Evolutionary conservation across 805 yeast genomes (phyloP).

Genomic region (Saccharomyces mikatae): DNA sequence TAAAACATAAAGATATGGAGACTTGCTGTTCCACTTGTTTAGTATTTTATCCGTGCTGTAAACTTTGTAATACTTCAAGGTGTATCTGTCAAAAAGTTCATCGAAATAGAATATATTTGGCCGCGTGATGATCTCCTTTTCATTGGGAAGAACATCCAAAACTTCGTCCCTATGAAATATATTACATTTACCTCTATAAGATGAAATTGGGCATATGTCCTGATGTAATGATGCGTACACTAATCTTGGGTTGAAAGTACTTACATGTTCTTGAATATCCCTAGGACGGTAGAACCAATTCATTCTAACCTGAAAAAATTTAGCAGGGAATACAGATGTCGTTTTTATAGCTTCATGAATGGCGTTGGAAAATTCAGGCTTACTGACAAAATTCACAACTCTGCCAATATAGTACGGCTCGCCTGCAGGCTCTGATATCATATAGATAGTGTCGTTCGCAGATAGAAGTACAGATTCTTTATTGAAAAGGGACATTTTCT

Average conservation of each 20-base stretch:
- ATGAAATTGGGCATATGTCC: slow-evolving; percentile 68
- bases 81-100: slow-evolving; percentile 76
- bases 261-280: slow-evolving; percentile 60
- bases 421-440: slow-evolving; percentile 88
- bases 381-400: slow-evolving; percentile 58
- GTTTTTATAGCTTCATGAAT: slow-evolving; percentile 9
- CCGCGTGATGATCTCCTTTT: slow-evolving; percentile 44
- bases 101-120: slow-evolving; percentile 81
- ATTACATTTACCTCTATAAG: slow-evolving; percentile 66
- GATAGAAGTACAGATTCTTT: slow-evolving; percentile 16
- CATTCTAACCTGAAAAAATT: slow-evolving; percentile 52
- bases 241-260: slow-evolving; percentile 53
- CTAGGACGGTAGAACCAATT: slow-evolving; percentile 91
- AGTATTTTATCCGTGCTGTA: slow-evolving; percentile 52
- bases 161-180: slow-evolving; percentile 67
- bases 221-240: slow-evolving; percentile 80
- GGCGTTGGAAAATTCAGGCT: slow-evolving; percentile 13
- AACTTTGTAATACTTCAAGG: slow-evolving; percentile 74
- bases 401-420: slow-evolving; percentile 90
- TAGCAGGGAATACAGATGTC: slow-evolving; percentile 37
- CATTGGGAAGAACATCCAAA: slow-evolving; percentile 31
- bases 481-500: slow-evolving; percentile 22
- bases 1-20: slow-evolving; percentile 52
- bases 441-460: slow-evolving; percentile 56
- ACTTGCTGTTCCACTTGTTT: slow-evolving; percentile 41